These are phyloP conservation scores for Primulina tabacum DNA, from an alignment of 257 asterid genomes.

Conservation along the genomic window DNA sequence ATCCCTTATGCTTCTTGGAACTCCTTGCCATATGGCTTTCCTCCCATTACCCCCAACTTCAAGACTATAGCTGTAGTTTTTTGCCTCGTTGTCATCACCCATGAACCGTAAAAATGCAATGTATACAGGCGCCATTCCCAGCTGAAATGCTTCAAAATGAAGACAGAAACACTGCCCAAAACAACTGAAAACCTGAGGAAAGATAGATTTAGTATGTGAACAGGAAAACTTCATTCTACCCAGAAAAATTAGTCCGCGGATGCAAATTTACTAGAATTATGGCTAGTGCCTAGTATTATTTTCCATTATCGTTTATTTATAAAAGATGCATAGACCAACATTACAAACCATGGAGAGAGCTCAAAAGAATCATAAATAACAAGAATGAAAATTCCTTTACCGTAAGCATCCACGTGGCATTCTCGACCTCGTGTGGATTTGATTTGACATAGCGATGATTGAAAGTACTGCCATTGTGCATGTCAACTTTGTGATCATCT, in stretches of 20 bases:
- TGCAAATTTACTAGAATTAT: background rate
- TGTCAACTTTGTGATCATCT: conserved; percentile 60
- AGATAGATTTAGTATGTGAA: background rate
- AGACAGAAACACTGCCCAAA: conserved; percentile 60
- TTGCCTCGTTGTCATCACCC: conserved; percentile 56
- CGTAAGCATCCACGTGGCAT: conserved; percentile 67
- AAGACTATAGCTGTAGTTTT: conserved; percentile 53
- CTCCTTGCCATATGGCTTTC: conserved; percentile 58
- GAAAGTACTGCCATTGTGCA: conserved; percentile 57
- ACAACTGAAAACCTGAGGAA: conserved; percentile 52
- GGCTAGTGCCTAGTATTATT: background rate
- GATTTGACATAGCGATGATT: conserved; percentile 65
- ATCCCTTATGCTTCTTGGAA: conserved; percentile 60
- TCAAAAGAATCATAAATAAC: background rate
- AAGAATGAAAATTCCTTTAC: conserved; percentile 21
- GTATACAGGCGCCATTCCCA: conserved; percentile 52
- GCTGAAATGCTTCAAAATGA: conserved; percentile 62
- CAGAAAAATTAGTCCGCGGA: background rate
- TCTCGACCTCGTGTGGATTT: conserved; percentile 58
- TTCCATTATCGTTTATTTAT: background rate
- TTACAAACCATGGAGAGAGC: background rate
- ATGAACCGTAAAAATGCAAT: conserved; percentile 54
- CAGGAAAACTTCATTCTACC: background rate
- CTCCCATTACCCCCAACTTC: conserved; percentile 63
- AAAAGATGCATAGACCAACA: no score